These are phyloP conservation scores for Cryphonectria carpinicola DNA, from an alignment of 2,329 filamentous ascomycete species.

Conservation along the genomic window DNA sequence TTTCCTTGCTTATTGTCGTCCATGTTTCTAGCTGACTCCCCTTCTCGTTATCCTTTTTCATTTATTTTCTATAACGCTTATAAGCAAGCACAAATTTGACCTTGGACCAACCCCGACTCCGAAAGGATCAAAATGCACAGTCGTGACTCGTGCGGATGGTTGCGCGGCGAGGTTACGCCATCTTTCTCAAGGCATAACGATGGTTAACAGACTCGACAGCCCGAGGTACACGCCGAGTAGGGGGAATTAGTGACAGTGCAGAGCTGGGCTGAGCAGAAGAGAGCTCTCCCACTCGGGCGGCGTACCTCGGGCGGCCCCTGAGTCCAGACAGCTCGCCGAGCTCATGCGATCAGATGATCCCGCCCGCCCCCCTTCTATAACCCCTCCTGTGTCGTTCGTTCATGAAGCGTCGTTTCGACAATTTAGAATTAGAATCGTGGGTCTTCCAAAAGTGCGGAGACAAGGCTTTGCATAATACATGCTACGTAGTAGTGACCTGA, in stretches of 20 bases:
- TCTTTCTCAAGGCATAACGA: slow-evolving; percentile 17
- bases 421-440: neutral
- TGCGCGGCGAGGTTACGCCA: slow-evolving; percentile 19
- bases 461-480: slow-evolving; percentile 3
- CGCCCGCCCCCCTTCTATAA: neutral
- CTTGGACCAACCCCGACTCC: slow-evolving; percentile 8
- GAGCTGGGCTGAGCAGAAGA: neutral
- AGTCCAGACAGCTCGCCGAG: neutral
- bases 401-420: neutral
- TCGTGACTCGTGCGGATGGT: slow-evolving; percentile 12
- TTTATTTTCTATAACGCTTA: neutral
- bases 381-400: neutral
- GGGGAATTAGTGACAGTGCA: neutral
- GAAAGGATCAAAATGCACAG: slow-evolving; percentile 14
- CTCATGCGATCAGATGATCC: slow-evolving; percentile 7
- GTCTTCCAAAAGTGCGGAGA: slow-evolving; percentile 12
- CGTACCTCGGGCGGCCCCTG: slow-evolving; percentile 1
- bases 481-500: neutral
- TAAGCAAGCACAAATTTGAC: neutral
- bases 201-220: neutral
- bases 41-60: neutral
- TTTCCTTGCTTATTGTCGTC: too few relatives aligned
- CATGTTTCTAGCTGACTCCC: neutral
- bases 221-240: neutral
- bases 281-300: neutral